These are phyloP conservation scores for Lentinula edodes DNA, from an alignment of 768 basidiomycete species.

Conservation along the genomic window DNA sequence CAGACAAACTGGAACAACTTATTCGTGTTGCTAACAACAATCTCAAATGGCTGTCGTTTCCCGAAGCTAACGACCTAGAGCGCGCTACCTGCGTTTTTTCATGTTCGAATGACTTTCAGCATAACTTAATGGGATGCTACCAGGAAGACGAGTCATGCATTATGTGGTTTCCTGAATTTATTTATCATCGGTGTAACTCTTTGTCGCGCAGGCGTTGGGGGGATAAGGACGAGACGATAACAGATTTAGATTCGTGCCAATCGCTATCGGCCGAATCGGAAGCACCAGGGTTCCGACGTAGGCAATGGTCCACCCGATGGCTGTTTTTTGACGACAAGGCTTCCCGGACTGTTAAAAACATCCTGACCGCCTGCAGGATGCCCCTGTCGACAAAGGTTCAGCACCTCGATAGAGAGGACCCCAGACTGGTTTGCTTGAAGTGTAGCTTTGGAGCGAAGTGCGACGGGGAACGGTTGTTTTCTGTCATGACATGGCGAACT, in stretches of 20 bases:
- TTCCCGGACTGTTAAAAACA: conserved; percentile 19
- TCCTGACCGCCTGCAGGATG: conserved; percentile 26
- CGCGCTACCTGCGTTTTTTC: conserved; percentile 23
- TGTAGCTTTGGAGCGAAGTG: conserved; percentile 26
- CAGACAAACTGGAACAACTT: neutral
- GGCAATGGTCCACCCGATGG: conserved; percentile 17
- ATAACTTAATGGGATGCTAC: neutral
- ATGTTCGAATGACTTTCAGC: conserved; percentile 12
- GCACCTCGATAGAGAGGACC: conserved; percentile 23
- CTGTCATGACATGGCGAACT: conserved; percentile 26
- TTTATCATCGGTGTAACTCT: conserved; percentile 26
- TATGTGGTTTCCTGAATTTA: conserved; percentile 30
- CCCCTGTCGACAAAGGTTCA: conserved; percentile 17
- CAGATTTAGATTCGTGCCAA: neutral
- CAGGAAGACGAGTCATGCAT: conserved; percentile 8
- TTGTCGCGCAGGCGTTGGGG: neutral
- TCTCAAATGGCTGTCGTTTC: neutral
- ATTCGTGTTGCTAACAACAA: neutral
- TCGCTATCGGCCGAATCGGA: neutral
- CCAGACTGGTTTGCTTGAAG: conserved; percentile 28
- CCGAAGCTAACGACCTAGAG: neutral
- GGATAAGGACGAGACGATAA: neutral
- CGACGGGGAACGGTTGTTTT: conserved; percentile 25
- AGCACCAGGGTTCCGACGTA: conserved; percentile 7
- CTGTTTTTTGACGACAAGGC: conserved; percentile 26